These are phyloP conservation scores for Anisodus acutangulus DNA, from an alignment of 257 asterid genomes.

Conservation along the genomic window DNA sequence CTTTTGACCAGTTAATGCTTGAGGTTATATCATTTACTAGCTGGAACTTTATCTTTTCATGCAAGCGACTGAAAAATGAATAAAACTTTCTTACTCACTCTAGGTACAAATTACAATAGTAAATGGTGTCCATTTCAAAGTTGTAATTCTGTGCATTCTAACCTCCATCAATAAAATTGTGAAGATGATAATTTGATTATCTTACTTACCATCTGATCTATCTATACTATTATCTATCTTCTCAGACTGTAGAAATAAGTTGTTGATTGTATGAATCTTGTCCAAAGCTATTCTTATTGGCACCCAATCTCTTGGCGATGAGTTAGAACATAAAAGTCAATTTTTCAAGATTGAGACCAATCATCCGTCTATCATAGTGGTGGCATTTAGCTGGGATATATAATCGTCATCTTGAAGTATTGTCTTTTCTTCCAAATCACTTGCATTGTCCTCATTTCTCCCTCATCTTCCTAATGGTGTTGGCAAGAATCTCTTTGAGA, in stretches of 20 bases:
- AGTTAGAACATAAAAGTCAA: slow-evolving; percentile 37
- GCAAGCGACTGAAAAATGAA: no score
- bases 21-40: no score
- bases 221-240: neutral
- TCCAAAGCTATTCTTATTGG: slow-evolving; percentile 17
- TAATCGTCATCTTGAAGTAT: neutral
- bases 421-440: slow-evolving; percentile 11
- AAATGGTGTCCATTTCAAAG: neutral
- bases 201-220: slow-evolving; percentile 21
- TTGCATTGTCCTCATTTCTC: neutral
- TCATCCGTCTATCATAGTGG: neutral
- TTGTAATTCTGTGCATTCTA: neutral
- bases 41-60: no score
- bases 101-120: neutral
- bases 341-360: slow-evolving; percentile 15
- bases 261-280: neutral
- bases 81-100: no score
- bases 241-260: neutral
- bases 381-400: neutral
- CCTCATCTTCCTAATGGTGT: no score
- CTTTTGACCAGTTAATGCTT: neutral
- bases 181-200: neutral
- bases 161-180: neutral
- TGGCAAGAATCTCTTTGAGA: no score
- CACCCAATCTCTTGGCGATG: slow-evolving; percentile 20